Evolutionary conservation across 768 basidiomycete species (phyloP), one percentile per base, ranked within the genome.

Genomic region (Fomitopsis pulvina): DNA sequence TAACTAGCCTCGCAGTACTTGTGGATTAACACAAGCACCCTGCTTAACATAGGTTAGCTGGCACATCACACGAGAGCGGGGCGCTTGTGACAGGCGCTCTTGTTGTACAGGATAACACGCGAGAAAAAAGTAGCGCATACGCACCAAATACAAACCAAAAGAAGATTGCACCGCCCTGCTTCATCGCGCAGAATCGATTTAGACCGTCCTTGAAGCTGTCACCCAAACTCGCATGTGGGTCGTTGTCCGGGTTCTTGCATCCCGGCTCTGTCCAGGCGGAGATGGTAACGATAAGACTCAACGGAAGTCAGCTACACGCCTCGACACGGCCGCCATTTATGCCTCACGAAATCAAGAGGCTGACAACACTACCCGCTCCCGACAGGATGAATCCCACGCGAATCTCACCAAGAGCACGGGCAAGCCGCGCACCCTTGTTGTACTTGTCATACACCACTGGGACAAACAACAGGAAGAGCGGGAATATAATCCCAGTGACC

Each of bases 221-320:
- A 11, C 80, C 74, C 27, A 66, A 63, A 44, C 73, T 72, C 0
- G 81, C 84, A 63, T 92, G 76, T 3, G 93, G 94, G 58, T 96
- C 93, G 3, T 87, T 80, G 45, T 72, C 71, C 1, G 91, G 64
- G 54, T 95, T 73, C 66, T 95, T 95, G 72, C 93, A 97, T 0
- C 93, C 93, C 1, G 87, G 68, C 62, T 92, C 71, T 14, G 93
- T 92, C 83, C 87, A 96, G 0, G 88, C 90, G 48, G 85, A 88
- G 41, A 87, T 87, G 0, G 87, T 87, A 0, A 81, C 77, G 48
- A 85, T 75, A 60, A 89, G 87, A 9, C 87, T 87, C 37, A 22
- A 45, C 7, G 24, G 37, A 10, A 22, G 20, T 6, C 40, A 50
- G 42, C 10, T 41, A 21, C 7, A 40, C 24, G 25, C 6, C 8